A percentile compares a stretch with the other conserved stretches of the same genome.
Conservation (phyloP, 1,139 yeast genomes). For the Saccharomyces hybrid region DNA sequence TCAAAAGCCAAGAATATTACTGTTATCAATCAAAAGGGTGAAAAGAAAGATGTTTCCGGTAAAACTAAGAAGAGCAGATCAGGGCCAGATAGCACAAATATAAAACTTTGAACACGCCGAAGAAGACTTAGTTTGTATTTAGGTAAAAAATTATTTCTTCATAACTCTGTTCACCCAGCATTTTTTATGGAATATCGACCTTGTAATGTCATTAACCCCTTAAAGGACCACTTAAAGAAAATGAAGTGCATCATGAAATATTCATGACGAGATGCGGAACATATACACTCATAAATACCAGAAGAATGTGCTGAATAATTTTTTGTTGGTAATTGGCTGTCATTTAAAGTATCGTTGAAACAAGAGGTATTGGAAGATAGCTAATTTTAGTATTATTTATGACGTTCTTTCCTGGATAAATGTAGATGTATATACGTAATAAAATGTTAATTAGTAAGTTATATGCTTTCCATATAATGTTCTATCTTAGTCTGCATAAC, state of each 20-base stretch:
- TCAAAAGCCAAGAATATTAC: slow-evolving; percentile 71
- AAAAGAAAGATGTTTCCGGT: slow-evolving; percentile 66
- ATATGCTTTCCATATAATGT: slow-evolving; percentile 11
- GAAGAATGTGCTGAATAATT: background rate
- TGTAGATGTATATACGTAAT: background rate
- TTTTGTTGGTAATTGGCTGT: background rate
- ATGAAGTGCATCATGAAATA: background rate
- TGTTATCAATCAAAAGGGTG: slow-evolving; percentile 70
- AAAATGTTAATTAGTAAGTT: background rate
- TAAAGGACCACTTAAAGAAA: background rate
- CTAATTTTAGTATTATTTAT: background rate
- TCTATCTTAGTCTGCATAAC: slow-evolving; percentile 15
- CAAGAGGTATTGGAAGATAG: background rate
- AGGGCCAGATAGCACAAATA: slow-evolving; percentile 20
- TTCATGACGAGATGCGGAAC: background rate
- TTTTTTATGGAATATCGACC: background rate
- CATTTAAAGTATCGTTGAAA: background rate
- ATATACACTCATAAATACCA: background rate
- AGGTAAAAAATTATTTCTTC: background rate
- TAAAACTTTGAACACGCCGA: slow-evolving; percentile 23
- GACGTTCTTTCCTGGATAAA: background rate
- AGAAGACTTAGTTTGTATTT: background rate
- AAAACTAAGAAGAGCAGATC: slow-evolving; percentile 42
- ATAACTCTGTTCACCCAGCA: background rate
- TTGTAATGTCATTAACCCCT: background rate